Base-by-base conservation (phyloP, 495 filamentous ascomycete species). In the Cladorrhinum samala region DNA sequence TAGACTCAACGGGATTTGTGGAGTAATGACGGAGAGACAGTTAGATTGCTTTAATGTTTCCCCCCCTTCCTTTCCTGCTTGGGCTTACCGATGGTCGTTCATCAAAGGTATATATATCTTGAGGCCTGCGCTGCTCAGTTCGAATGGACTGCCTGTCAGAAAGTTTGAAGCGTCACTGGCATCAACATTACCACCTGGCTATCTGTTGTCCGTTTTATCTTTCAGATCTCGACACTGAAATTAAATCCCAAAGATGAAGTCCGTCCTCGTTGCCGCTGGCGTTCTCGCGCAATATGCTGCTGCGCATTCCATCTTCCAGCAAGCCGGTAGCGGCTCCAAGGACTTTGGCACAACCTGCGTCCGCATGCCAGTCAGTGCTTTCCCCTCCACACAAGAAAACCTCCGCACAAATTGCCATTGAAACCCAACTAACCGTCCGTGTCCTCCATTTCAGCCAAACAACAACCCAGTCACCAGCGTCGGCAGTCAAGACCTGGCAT, bases 231-330 rank as follows among this genome's bases (percentile, higher is more conserved):
- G n/a, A n/a, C n/a, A n/a, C n/a, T n/a, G n/a, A n/a, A n/a, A n/a
- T n/a, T n/a, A n/a, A 45, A 49, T 25, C 14, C 24, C 18, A 42
- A 46, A 50, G 44, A 52, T 43, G 17, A 39, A 40, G 20, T 54
- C 57, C 9, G 41, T 46, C 9, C 30, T 58, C 3, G 18, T 54
- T n/a, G 54, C 49, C 25, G 49, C 52, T 11, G 53, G 46, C 54
- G 19, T 60, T 14, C 18, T 59, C 16, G 51, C 56, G 1, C 62
- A 55, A 37, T 45, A 38, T 8, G 51, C 53, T 30, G 19, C 56
- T 21, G 67, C 53, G 30, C 70, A 73, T 17, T 58, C 70, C 19
- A 69, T 63, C 41, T 75, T 77, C 62, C 73, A 79, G 57, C 70
- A 72, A 24, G 58, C 62, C 1, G 44, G 30, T 11, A 44, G 30